phyloP scores from a whole-genome alignment of 148 eudicot genomes.

The Amaranthus hypochondriacus region DNA sequence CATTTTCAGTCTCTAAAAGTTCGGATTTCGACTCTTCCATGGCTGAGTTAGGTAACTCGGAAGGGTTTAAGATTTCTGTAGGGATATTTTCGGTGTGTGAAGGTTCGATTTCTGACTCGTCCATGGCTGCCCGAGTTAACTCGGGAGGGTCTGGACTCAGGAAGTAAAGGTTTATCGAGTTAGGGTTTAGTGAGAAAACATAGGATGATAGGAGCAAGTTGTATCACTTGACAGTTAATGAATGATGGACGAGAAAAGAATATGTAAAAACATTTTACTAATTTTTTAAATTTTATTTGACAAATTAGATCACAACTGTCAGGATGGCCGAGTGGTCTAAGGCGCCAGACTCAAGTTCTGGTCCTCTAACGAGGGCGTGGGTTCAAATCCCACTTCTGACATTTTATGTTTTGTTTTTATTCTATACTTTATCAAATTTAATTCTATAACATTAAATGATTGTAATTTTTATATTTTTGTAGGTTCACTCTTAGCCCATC shows the following conservation, averaged over 20 bases:
- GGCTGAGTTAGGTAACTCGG: conserved; percentile 10
- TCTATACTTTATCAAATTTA: no score
- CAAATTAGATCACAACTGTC: background rate
- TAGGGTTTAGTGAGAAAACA: conserved; percentile 28
- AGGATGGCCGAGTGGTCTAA: conserved; percentile 12
- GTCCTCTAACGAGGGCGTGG: conserved; percentile 10
- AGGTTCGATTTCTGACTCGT: conserved; percentile 6
- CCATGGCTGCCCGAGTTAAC: conserved; percentile 18
- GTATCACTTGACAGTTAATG: no score
- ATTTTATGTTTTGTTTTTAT: background rate
- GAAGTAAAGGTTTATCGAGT: conserved; percentile 13
- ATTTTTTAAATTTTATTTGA: no score
- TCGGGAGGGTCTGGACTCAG: background rate
- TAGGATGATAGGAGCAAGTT: no score
- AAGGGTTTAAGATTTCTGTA: background rate
- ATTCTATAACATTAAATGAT: no score
- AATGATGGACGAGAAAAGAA: background rate
- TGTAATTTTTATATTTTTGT: no score
- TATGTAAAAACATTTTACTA: no score
- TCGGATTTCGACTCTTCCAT: conserved; percentile 17
- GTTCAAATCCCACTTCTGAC: conserved; percentile 12
- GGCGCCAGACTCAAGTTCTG: conserved; percentile 12
- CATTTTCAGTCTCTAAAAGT: conserved; percentile 5
- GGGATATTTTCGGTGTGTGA: background rate
- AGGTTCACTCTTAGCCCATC: no score